Evolutionary conservation across 2,329 filamentous ascomycete species (phyloP), one percentile per base, ranked within the genome.

Genomic region (Graphilbum fragrans): DNA sequence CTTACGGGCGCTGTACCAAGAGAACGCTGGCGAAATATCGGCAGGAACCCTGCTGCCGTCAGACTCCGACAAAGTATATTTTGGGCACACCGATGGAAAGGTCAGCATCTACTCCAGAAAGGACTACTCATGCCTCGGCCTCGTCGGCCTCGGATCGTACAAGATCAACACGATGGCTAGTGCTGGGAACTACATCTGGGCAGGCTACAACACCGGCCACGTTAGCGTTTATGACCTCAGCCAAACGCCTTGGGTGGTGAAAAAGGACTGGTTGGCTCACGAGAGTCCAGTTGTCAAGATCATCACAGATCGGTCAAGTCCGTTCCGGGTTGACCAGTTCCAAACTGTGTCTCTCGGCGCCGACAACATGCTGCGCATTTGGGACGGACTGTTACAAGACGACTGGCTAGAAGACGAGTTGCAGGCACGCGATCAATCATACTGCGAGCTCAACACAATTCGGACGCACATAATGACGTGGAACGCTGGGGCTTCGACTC

Each of bases 401-500:
- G 92, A 96, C 60, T 95, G 86, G 82, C 69, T 96, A n/a, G 88
- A 95, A 61, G 68, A 71, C 29, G 77, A 86, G 48, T 94, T 98
- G 87, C 86, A 93, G 55, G 71, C 74, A 25, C 77, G 80, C 46
- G 88, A 95, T 53, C 69, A 74, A 1, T 75, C 92, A 38, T 96
- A 86, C 55, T 95, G 88, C 64, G 72, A 75, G 22, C 94, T 96
- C 58, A 73, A 87, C 32, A 80, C 93, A 52, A 68, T 96, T 43
- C 81, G 77, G 38, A 80, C 84, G 12, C 67, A 86, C 31, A 76
- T 94, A 21, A 72, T 96, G 66, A 95, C 88, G 0, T 98, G 92
- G 92, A 98, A 98, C 57, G 90, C 88, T 2, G 92, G 92, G 2
- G 92, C 92, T n/a, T 82, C 82, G 16, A 94, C 92, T n/a, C 92